These are phyloP conservation scores for Schizosaccharomyces lindneri DNA, from an alignment of 805 yeast genomes.

Conservation along the genomic window DNA sequence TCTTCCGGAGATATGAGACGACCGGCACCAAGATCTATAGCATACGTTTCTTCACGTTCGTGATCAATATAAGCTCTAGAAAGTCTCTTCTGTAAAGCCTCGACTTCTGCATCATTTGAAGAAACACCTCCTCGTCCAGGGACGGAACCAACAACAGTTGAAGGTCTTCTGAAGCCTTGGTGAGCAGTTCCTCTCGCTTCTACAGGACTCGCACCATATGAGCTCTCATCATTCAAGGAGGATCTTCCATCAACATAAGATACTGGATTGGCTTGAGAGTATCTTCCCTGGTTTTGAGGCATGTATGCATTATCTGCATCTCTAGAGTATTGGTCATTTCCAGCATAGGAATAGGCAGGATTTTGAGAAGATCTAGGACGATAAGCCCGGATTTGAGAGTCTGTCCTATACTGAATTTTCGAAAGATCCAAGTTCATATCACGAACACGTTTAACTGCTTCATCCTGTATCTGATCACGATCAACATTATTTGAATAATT, in stretches of 20 bases:
- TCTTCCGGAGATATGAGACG: background rate
- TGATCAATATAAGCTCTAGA: background rate
- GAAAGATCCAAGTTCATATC: background rate
- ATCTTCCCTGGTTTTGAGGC: no score
- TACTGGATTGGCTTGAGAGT: no score
- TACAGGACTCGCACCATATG: no score
- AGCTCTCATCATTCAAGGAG: no score
- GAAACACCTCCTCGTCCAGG: no score
- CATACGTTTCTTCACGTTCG: background rate
- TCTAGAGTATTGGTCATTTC: no score
- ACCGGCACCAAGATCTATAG: background rate
- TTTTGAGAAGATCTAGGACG: background rate
- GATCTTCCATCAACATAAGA: no score
- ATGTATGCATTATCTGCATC: no score
- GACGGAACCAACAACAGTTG: no score
- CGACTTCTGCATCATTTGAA: background rate
- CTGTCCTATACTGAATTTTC: background rate
- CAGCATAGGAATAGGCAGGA: background rate
- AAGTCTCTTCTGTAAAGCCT: background rate
- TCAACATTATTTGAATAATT: background rate
- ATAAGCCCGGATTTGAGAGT: background rate
- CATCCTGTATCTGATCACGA: background rate
- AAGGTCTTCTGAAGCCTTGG: no score
- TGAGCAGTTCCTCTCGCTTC: no score
- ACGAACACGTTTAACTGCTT: background rate